A percentile compares a stretch with the other conserved stretches of the same genome.
Conservation (phyloP, 2,329 filamentous ascomycete genomes). For the Coniochaeta ligniaria region DNA sequence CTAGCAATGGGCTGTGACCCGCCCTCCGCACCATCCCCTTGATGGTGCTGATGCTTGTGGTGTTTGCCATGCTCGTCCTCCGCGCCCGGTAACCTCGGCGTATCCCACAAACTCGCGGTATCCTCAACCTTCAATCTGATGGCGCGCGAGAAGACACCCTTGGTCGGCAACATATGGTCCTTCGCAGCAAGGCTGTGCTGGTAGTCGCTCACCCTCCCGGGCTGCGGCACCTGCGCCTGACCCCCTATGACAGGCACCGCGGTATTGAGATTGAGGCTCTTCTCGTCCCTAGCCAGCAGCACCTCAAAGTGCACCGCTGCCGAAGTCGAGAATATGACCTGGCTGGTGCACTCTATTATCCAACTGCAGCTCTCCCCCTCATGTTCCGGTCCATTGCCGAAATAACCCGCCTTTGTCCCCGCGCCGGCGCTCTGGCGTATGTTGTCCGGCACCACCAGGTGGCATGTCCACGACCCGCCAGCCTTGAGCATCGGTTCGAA, state of each 20-base stretch:
- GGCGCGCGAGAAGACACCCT: conserved; percentile 79
- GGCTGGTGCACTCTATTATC: conserved; percentile 86
- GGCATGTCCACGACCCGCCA: conserved; percentile 77
- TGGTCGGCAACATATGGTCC: conserved; percentile 53
- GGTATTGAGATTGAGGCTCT: conserved; percentile 63
- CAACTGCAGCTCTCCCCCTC: conserved; percentile 62
- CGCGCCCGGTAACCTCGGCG: conserved; percentile 70
- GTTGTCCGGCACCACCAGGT: conserved; percentile 71
- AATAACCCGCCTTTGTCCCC: conserved; percentile 35
- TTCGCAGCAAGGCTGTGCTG: conserved; percentile 46
- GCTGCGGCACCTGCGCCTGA: conserved; percentile 44
- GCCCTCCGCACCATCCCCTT: conserved; percentile 17
- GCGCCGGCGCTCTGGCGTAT: conserved; percentile 59
- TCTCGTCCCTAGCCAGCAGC: conserved; percentile 76
- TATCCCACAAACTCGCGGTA: conserved; percentile 86
- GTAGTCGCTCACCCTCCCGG: conserved; percentile 70
- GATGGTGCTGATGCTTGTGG: background rate
- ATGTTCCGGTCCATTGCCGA: conserved; percentile 35
- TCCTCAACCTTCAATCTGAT: conserved; percentile 76
- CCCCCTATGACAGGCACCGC: conserved; percentile 37
- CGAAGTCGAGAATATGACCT: conserved; percentile 87
- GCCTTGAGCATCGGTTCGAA: conserved; percentile 97
- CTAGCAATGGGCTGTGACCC: background rate
- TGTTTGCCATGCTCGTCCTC: conserved; percentile 20
- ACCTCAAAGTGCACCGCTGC: conserved; percentile 86